Conservation (phyloP, 306 rosid genomes). For the Casuarina equisetifolia region DNA sequence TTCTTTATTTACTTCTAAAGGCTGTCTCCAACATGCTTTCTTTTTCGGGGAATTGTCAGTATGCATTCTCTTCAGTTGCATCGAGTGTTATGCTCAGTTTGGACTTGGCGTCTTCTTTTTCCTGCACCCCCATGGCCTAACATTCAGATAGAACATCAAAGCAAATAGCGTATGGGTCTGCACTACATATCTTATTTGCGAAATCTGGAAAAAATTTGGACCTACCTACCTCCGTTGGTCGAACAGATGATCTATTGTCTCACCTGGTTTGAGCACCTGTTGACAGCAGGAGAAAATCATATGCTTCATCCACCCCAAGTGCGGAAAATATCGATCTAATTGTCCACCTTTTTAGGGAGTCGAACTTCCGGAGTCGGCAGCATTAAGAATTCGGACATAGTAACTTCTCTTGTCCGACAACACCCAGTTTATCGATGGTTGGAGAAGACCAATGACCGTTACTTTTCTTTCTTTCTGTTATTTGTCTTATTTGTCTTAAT, state of each 20-base stretch:
- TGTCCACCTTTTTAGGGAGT: too few relatives aligned
- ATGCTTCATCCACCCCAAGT: too few relatives aligned
- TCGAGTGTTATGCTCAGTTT: background rate
- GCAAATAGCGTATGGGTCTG: background rate
- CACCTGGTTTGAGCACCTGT: background rate
- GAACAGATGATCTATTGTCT: background rate
- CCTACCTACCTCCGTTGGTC: background rate
- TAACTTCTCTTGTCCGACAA: too few relatives aligned
- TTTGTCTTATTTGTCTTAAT: too few relatives aligned
- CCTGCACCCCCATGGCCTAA: background rate
- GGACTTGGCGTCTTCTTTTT: background rate
- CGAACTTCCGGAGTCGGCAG: too few relatives aligned
- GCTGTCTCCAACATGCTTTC: constrained; percentile 22
- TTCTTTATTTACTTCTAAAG: constrained; percentile 40
- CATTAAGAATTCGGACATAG: too few relatives aligned
- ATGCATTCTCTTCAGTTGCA: constrained; percentile 12
- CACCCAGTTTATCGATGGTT: too few relatives aligned
- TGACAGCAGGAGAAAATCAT: too few relatives aligned
- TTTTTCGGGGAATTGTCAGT: constrained; percentile 16
- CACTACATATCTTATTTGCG: background rate
- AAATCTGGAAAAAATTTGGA: background rate
- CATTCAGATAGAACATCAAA: background rate
- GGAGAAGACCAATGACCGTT: too few relatives aligned
- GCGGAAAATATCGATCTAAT: too few relatives aligned
- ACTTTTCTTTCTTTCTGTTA: too few relatives aligned